Evolutionary conservation across 2,329 filamentous ascomycete species (phyloP), one percentile per base, ranked within the genome.

Genomic region (Fusarium foetens): DNA sequence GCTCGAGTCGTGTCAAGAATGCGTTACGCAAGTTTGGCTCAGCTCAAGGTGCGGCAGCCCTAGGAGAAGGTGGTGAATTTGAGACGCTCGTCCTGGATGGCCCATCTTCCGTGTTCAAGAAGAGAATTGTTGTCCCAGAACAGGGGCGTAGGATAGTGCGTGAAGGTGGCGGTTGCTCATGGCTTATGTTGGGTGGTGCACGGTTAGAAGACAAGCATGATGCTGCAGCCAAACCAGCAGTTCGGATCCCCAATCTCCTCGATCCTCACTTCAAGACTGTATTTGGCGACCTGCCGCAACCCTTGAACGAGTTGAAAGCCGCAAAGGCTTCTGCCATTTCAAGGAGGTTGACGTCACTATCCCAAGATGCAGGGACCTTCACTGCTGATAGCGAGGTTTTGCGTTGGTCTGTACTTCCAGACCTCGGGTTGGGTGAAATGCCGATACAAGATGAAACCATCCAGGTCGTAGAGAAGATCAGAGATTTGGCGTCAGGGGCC

Each of bases 51-150:
- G 92, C 93, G 13, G 89, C 75, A 48, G 70, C 95, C 14, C 83
- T 98, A 23, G 96, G 96, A 2, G 96, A 98, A 80, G 96, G 96
- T 10, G 96, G 96, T 7, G 96, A 98, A 84, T 98, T 97, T 81
- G 96, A 98, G 86, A 98, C 94, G 35, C 84, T 98, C 58, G 94
- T 96, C 48, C 78, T 98, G 39, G 90, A 94, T 81, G 96, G 95
- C 16, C 95, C 95, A 13, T 76, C 78, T 1, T 83, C 84, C 54
- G 80, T 98, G 66, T 98, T 96, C 87, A 92, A 88, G 82, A 88
- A 86, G 72, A 88, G 86, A 57, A 92, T 98, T 69, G 83, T 85
- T 45, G 84, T 98, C 36, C 83, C 83, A 0, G 86, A 89, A 4
- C 80, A 81, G 8, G 86, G 87, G 64, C 86, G 83, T 63, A 83